These are phyloP conservation scores for Sporothrix luriei DNA, from an alignment of 2,329 filamentous ascomycete species.

Conservation along the genomic window DNA sequence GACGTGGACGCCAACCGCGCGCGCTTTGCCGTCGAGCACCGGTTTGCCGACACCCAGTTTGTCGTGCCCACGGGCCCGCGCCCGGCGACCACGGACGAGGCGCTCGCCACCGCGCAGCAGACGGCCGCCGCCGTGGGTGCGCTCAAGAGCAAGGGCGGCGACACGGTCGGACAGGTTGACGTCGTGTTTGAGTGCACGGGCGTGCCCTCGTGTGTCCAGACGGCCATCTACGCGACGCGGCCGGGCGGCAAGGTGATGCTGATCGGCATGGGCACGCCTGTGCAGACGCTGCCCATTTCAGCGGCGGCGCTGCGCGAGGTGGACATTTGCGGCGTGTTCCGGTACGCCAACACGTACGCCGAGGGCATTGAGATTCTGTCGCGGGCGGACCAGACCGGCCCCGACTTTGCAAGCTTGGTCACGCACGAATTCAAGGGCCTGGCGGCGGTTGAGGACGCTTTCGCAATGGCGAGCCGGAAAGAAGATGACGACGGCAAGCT, in stretches of 20 bases:
- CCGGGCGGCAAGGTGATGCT: constrained; percentile 71
- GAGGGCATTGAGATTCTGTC: constrained; percentile 54
- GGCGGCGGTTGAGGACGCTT: constrained; percentile 64
- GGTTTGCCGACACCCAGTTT: constrained; percentile 57
- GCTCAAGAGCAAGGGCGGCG: constrained; percentile 11
- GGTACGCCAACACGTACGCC: constrained; percentile 75
- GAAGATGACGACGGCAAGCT: constrained; percentile 69
- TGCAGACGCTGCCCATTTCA: constrained; percentile 69
- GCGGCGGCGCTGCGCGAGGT: constrained; percentile 70
- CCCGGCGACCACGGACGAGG: constrained; percentile 55
- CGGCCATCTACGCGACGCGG: constrained; percentile 68
- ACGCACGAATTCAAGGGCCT: constrained; percentile 71
- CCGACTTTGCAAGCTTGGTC: constrained; percentile 67
- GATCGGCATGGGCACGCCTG: constrained; percentile 72
- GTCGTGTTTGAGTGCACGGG: constrained; percentile 36
- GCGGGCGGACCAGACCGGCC: constrained; percentile 54
- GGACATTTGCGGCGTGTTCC: constrained; percentile 70
- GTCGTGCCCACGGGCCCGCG: constrained; percentile 52
- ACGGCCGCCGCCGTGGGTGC: constrained; percentile 20
- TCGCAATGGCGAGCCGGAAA: constrained; percentile 71
- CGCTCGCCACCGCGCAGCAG: constrained; percentile 55
- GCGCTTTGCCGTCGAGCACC: constrained; percentile 58
- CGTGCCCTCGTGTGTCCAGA: constrained; percentile 63
- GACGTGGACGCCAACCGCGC: constrained; percentile 61
- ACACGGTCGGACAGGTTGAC: constrained; percentile 30